Evolutionary conservation across 2,329 filamentous ascomycete genomes (phyloP).

Genomic region (Claviceps fusiformis): DNA sequence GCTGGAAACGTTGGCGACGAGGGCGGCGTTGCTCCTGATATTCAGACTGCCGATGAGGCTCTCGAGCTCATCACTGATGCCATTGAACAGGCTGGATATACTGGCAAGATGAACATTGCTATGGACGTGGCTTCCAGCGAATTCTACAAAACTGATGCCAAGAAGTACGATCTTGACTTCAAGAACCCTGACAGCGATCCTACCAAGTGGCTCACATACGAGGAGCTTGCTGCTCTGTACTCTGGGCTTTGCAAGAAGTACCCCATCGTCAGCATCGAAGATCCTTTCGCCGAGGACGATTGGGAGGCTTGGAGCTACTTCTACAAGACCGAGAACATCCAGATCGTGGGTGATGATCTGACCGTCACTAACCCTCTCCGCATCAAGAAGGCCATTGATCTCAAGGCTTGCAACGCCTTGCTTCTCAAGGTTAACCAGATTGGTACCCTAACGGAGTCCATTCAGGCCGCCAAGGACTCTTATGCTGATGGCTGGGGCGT

Average conservation of each 20-base stretch:
- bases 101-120: conserved; percentile 90
- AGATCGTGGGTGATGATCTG: conserved; percentile 97
- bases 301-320: conserved; percentile 99
- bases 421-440: conserved; percentile 99
- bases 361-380: conserved; percentile 97
- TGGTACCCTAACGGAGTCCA: conserved; percentile 94
- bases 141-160: conserved; percentile 94
- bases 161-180: conserved; percentile 99
- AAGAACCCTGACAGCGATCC: conserved; percentile 98
- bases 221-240: conserved; percentile 91
- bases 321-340: conserved; percentile 97
- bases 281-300: conserved; percentile 98
- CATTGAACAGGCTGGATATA: conserved; percentile 92
- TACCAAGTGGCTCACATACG: conserved; percentile 96
- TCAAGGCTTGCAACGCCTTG: conserved; percentile 96
- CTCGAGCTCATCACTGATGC: conserved; percentile 90
- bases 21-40: conserved; percentile 98
- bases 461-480: conserved; percentile 97
- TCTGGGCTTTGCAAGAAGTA: conserved; percentile 81
- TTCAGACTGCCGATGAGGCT: conserved; percentile 91
- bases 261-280: conserved; percentile 97
- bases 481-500: conserved; percentile 94
- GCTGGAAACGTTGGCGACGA: conserved; percentile 98
- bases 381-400: conserved; percentile 99
- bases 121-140: conserved; percentile 99